phyloP scores from a whole-genome alignment of 345 rosid species.

The Citrus unshiu region DNA sequence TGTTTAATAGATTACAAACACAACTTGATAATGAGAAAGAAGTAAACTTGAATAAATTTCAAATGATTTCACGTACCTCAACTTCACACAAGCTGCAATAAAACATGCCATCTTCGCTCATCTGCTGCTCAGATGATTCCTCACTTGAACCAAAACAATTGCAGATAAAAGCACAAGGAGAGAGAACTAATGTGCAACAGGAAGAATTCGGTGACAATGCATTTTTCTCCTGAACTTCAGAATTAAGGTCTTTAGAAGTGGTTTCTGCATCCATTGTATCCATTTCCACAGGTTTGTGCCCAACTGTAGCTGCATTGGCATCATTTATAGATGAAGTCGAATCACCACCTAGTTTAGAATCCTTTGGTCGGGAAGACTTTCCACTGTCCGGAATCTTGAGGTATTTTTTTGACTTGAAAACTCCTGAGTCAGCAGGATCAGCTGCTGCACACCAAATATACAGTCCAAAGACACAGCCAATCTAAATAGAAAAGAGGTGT shows the following conservation, averaged over 20 bases:
- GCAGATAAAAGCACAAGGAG: constrained; percentile 70
- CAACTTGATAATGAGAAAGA: neutral
- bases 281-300: constrained; percentile 48
- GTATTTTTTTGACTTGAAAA: constrained; percentile 75
- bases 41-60: neutral
- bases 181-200: constrained; percentile 42
- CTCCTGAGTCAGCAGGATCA: constrained; percentile 88
- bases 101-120: constrained; percentile 96
- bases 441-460: constrained; percentile 87
- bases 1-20: neutral
- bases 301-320: constrained; percentile 42
- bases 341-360: constrained; percentile 59
- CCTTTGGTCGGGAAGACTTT: constrained; percentile 43
- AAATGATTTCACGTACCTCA: constrained; percentile 55
- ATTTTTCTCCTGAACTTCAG: constrained; percentile 32
- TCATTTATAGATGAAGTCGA: constrained; percentile 50
- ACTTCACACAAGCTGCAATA: constrained; percentile 97
- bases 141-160: constrained; percentile 45
- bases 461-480: constrained; percentile 65
- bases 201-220: constrained; percentile 35
- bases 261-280: constrained; percentile 28
- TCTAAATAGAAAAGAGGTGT: constrained; percentile 35
- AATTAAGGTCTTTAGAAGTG: constrained; percentile 28
- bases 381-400: constrained; percentile 50
- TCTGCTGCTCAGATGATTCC: constrained; percentile 65